A percentile compares a stretch with the other conserved stretches of the same genome.
These are phyloP conservation scores for Lasiodiplodia citricola DNA, from an alignment of 2,329 filamentous ascomycete species.

Conservation along the genomic window DNA sequence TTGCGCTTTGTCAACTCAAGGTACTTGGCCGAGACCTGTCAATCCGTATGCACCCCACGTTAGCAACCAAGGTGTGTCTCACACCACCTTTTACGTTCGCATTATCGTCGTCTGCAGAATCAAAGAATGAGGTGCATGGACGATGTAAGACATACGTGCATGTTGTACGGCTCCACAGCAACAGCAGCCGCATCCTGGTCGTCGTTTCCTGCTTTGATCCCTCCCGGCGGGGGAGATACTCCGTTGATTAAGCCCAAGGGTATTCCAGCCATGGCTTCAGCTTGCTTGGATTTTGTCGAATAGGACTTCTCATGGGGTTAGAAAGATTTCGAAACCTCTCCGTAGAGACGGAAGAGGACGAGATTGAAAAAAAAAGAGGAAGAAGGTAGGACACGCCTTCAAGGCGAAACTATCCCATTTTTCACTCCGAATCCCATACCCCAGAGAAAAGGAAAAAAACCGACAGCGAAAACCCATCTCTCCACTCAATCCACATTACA, in stretches of 20 bases:
- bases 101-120: not conserved
- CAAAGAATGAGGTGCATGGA: not conserved
- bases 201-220: not conserved
- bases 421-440: not conserved
- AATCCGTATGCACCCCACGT: not conserved
- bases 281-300: not conserved
- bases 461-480: not conserved
- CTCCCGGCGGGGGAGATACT: not conserved
- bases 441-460: not conserved
- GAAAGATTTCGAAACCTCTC: not conserved
- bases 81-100: not conserved
- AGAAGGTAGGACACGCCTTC: not conserved
- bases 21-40: slow-evolving; percentile 69
- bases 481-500: not conserved
- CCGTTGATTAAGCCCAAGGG: not conserved
- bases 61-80: not conserved
- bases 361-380: not conserved
- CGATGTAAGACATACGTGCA: slow-evolving; percentile 56
- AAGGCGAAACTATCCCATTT: not conserved
- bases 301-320: not conserved
- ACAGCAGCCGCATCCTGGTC: not conserved
- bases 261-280: not conserved
- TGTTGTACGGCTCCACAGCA: slow-evolving; percentile 55
- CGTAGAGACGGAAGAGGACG: not conserved
- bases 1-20: slow-evolving; percentile 71